phyloP scores from a whole-genome alignment of 225 moss, liverwort and hornwort genomes.

The Ulota crispa region DNA sequence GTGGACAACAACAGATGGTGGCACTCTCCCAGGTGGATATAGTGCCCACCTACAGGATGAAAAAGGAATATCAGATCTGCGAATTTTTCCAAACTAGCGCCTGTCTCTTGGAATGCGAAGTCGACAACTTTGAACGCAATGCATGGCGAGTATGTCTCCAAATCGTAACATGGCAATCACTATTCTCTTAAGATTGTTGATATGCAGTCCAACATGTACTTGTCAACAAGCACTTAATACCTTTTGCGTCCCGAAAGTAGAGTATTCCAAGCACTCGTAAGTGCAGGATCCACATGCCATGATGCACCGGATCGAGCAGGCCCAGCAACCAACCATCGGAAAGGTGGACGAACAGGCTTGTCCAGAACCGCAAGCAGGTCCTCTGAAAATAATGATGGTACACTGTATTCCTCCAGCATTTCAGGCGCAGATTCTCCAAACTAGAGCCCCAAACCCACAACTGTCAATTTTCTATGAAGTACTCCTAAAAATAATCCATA shows the following conservation, averaged over 20 bases:
- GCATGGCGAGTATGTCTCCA: background rate
- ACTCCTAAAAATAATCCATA: background rate
- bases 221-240: slow-evolving; percentile 30
- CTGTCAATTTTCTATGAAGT: slow-evolving; percentile 19
- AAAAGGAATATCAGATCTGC: slow-evolving; percentile 18
- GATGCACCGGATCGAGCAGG: slow-evolving; percentile 96
- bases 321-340: slow-evolving; percentile 96
- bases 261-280: slow-evolving; percentile 98
- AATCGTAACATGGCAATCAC: slow-evolving; percentile 5
- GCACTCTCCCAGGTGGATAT: slow-evolving; percentile 97
- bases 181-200: background rate
- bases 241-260: slow-evolving; percentile 93
- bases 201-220: background rate
- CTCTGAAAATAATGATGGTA: slow-evolving; percentile 82
- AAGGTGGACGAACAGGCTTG: slow-evolving; percentile 73
- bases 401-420: slow-evolving; percentile 86
- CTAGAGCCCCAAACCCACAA: slow-evolving; percentile 50
- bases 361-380: slow-evolving; percentile 83
- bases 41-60: slow-evolving; percentile 80
- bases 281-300: slow-evolving; percentile 99
- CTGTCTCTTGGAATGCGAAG: background rate
- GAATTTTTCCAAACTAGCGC: background rate
- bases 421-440: slow-evolving; percentile 90
- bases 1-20: slow-evolving; percentile 81
- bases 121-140: slow-evolving; percentile 3